Base-by-base conservation (phyloP, 768 basidiomycete genomes). In the Cystofilobasidium capitatum region DNA sequence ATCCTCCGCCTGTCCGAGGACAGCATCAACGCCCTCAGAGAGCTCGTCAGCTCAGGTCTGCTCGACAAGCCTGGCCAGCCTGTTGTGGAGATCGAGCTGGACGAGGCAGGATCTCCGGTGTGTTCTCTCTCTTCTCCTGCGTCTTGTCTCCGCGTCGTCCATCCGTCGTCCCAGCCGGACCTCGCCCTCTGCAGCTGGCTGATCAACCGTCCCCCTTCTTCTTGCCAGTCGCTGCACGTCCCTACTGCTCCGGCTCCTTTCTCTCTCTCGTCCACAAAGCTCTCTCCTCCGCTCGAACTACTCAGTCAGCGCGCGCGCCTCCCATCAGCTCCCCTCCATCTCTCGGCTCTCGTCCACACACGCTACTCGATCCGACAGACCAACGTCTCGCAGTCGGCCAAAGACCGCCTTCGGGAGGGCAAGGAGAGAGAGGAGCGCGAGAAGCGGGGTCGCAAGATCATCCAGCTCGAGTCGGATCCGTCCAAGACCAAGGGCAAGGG, bases 321-420 rank as follows among this genome's bases (percentile, higher is more conserved):
- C 36, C 20, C 60, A 3, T 57, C 66, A 26, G 60, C 66, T 4
- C 49, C 51, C 60, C 10, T 68, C 47, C 60, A 40, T 36, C 36
- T 33, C 45, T 17, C 61, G 14, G 60, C 66, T 14, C 29, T 31
- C 10, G 66, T 60, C 22, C 20, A 55, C 2, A 69, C 68, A 20
- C 57, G 68, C 1, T 69, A 63, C 36, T 29, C 62, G 2, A 36
- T 69, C 39, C 68, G 68, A 0, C 68, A 69, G n/a, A 69, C 68
- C 3, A 44, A 24, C 12, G 68, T 69, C 9, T 69, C 68, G n/a
- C 57, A 42, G 31, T 57, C 68, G 22, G 58, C 68, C 45, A 58
- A 64, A 42, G 37, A 64, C 20, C 63, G 63, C n/a, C 62, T 69
- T 4, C 68, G 68, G 29, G 47, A 45, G 8, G 57, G 61, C 12